A percentile compares a stretch with the other conserved stretches of the same genome.
Evolutionary conservation across 306 rosid genomes (phyloP).

Genomic region (Prunus campanulata): DNA sequence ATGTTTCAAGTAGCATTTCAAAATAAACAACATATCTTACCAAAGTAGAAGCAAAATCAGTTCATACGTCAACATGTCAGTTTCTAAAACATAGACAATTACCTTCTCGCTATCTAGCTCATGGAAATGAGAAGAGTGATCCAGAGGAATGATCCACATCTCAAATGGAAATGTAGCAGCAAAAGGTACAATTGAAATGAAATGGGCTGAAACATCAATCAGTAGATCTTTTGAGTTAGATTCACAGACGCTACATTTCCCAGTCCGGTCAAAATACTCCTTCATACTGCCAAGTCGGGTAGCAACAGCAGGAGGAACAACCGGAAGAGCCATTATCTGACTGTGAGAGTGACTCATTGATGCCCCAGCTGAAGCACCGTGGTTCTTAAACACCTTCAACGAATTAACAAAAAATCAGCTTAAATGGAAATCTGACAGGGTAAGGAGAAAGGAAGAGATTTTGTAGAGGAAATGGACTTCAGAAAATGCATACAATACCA

Average conservation of each 20-base stretch:
- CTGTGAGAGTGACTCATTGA: slow-evolving; percentile 85
- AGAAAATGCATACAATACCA: background rate
- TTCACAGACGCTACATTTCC: slow-evolving; percentile 65
- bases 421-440: background rate
- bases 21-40: background rate
- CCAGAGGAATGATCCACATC: slow-evolving; percentile 79
- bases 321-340: slow-evolving; percentile 75
- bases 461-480: no score
- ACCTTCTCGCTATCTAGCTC: slow-evolving; percentile 63
- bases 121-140: slow-evolving; percentile 72
- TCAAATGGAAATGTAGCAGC: slow-evolving; percentile 83
- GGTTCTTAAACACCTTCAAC: slow-evolving; percentile 74
- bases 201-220: slow-evolving; percentile 55
- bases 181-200: slow-evolving; percentile 61
- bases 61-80: background rate
- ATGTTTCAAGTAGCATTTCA: background rate
- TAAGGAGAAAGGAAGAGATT: background rate
- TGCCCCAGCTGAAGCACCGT: slow-evolving; percentile 87
- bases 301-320: slow-evolving; percentile 66
- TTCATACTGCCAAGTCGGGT: slow-evolving; percentile 54
- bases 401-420: background rate
- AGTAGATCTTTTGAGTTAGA: slow-evolving; percentile 42
- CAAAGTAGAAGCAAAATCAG: background rate
- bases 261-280: slow-evolving; percentile 47
- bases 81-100: background rate